A percentile compares a stretch with the other conserved stretches of the same genome.
Evolutionary conservation across 2,329 filamentous ascomycete genomes (phyloP).

Genomic region (Tympanopsis confertula): DNA sequence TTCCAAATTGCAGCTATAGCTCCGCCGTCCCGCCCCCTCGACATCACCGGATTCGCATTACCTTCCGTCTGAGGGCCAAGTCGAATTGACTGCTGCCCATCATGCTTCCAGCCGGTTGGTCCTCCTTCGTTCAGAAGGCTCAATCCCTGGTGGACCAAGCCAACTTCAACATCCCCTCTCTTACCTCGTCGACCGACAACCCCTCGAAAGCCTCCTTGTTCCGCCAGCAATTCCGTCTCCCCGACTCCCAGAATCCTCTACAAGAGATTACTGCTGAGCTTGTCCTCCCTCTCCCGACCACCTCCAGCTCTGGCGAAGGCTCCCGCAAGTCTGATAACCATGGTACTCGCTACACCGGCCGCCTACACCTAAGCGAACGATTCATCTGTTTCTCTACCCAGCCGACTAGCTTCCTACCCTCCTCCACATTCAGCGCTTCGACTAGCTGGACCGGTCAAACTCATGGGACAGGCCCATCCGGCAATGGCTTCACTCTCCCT

Average conservation of each 20-base stretch:
- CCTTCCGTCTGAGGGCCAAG: no score
- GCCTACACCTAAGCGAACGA: conserved; percentile 84
- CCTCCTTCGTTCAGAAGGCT: conserved; percentile 74
- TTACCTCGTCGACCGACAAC: conserved; percentile 64
- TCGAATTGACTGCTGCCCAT: no score
- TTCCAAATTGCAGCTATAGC: no score
- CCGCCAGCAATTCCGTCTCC: conserved; percentile 90
- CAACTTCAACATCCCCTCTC: conserved; percentile 56
- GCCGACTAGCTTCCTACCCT: conserved; percentile 72
- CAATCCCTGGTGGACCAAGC: conserved; percentile 82
- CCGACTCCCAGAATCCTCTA: conserved; percentile 79
- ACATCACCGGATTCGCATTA: no score
- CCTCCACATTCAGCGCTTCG: conserved; percentile 68
- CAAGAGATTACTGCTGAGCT: conserved; percentile 96
- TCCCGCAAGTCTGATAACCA: conserved; percentile 57
- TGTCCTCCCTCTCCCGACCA: conserved; percentile 67
- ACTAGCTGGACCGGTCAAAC: conserved; percentile 85
- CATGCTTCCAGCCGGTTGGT: no score
- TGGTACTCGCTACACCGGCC: conserved; percentile 82
- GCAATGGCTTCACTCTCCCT: conserved; percentile 91
- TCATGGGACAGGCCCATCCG: conserved; percentile 80
- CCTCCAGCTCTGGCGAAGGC: conserved; percentile 29
- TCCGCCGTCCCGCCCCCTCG: no score
- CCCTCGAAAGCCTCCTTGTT: conserved; percentile 89
- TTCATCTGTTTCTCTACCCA: conserved; percentile 96